Base-by-base conservation (phyloP, 116 monocot species). In the Papilionanthe hybrid region DNA sequence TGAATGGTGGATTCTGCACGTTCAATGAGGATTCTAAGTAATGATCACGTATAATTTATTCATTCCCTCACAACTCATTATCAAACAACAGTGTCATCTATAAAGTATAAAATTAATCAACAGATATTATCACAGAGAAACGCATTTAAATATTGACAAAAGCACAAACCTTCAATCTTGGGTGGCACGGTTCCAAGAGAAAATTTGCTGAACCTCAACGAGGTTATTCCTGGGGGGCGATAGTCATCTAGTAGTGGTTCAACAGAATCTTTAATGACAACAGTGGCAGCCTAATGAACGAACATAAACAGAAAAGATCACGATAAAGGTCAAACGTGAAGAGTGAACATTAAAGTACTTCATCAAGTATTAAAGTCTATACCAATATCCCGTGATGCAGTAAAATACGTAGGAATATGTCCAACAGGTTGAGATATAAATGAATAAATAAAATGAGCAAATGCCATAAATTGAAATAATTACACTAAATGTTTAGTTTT, bases 191-290 rank as follows among this genome's bases (percentile, higher is more conserved):
- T 90, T 78, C 99, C 99, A 63, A 99, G 86, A 57, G 83, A 99
- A 48, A 99, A 83, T 79, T 93, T 99, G 87, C 90, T 99, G 80
- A 99, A 99, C 83, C 91, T 99, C 42, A 99, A 87, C 55, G 98
- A 99, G 5, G 94, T 87, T 87, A 99, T 95, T 86, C 95, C 99
- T 77, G 99, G 79, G 75, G 99, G 93, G 29, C 93, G 85, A 72
- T 99, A 99, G 75, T 99, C 95, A 77, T 99, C 99, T 53, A 99
- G 75, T 78, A 95, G 47, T 48, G 99, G 99, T 82, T 99, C 99
- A 55, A 99, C 93, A 75, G 99, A 87, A 60, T 99, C 99, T 77
- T 80, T 94, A 45, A 99, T 85, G 65, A 99, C 88, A 55, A 79
- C 47, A 42, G 91, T 85, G 67, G 90, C 99, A 74, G 99, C 99